Conservation (phyloP, 2,329 filamentous ascomycete genomes). For the Penicillium occitanis region DNA sequence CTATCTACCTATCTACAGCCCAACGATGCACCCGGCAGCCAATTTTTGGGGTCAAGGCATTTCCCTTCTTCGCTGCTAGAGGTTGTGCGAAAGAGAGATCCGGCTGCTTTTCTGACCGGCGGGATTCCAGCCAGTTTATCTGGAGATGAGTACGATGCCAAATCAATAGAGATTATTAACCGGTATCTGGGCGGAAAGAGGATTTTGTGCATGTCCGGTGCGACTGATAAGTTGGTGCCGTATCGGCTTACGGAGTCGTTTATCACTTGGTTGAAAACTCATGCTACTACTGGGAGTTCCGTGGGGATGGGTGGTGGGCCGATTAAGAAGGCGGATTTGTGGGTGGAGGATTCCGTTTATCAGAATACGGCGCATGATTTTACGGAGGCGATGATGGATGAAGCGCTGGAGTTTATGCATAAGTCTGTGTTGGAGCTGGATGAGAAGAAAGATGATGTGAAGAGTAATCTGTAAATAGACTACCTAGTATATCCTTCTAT, state of each 20-base stretch:
- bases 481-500: background rate
- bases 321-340: constrained; percentile 31
- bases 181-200: constrained; percentile 51
- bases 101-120: constrained; percentile 70
- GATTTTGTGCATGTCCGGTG: constrained; percentile 56
- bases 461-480: constrained; percentile 20
- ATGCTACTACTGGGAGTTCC: constrained; percentile 43
- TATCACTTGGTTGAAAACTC: constrained; percentile 55
- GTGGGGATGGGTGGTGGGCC: constrained; percentile 49
- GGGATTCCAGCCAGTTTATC: constrained; percentile 33
- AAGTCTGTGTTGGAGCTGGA: constrained; percentile 37
- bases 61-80: constrained; percentile 70
- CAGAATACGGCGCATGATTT: constrained; percentile 60
- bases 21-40: constrained; percentile 55
- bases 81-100: constrained; percentile 67
- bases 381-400: constrained; percentile 55
- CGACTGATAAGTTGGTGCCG: constrained; percentile 61
- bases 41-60: constrained; percentile 73
- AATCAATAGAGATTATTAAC: constrained; percentile 42
- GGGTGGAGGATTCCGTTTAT: constrained; percentile 59
- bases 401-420: constrained; percentile 56
- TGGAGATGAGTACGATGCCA: constrained; percentile 44
- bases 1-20: constrained; percentile 57
- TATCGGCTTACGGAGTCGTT: constrained; percentile 59
- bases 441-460: constrained; percentile 37